Conservation (phyloP, 768 basidiomycete genomes). For the Boletus speciosus region DNA sequence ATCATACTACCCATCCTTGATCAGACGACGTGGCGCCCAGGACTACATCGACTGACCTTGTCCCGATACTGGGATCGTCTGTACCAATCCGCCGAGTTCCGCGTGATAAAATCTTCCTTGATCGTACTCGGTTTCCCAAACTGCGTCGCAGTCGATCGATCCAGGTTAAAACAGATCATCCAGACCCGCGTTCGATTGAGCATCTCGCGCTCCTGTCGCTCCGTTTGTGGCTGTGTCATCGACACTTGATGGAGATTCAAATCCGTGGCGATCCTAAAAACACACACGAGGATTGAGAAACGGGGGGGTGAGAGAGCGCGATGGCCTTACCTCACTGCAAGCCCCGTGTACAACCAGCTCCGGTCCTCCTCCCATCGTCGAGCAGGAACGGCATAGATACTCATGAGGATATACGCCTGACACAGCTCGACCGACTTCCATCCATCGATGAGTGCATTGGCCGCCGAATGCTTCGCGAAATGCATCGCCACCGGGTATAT, state of each 20-base stretch:
- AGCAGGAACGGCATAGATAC: slow-evolving; percentile 75
- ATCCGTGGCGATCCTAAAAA: slow-evolving; percentile 75
- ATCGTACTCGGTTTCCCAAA: slow-evolving; percentile 89
- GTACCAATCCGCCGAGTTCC: slow-evolving; percentile 74
- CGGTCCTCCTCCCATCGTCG: slow-evolving; percentile 87
- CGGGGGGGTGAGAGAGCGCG: background rate
- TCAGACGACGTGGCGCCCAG: slow-evolving; percentile 6
- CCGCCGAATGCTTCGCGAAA: slow-evolving; percentile 79
- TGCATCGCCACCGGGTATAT: slow-evolving; percentile 89
- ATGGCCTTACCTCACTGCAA: slow-evolving; percentile 63
- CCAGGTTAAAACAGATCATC: slow-evolving; percentile 88
- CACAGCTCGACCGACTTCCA: slow-evolving; percentile 86
- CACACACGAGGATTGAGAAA: background rate
- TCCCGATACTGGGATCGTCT: slow-evolving; percentile 61
- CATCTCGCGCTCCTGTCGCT: slow-evolving; percentile 77
- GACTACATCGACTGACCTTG: slow-evolving; percentile 33
- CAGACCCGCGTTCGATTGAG: slow-evolving; percentile 84
- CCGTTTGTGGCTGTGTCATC: slow-evolving; percentile 57
- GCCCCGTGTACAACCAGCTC: slow-evolving; percentile 85
- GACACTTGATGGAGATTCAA: slow-evolving; percentile 77
- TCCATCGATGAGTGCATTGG: slow-evolving; percentile 75
- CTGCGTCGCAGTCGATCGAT: slow-evolving; percentile 83
- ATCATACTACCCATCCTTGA: background rate
- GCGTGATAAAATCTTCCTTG: slow-evolving; percentile 77
- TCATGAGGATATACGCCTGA: slow-evolving; percentile 90